Base-by-base conservation (phyloP, 345 rosid genomes). In the Trapa incisa region DNA sequence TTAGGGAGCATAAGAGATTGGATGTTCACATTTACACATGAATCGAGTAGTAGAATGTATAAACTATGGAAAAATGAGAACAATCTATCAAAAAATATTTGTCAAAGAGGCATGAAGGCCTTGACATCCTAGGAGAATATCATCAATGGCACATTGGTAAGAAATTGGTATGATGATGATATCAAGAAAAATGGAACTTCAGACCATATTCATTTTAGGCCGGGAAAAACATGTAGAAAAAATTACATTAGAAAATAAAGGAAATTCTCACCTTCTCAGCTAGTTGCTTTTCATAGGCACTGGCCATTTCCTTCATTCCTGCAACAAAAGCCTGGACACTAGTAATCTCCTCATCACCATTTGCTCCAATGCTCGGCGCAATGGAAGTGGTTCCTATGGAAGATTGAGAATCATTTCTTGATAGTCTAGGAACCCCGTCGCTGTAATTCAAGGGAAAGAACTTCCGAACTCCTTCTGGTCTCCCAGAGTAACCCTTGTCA, bases 291-390 rank as follows among this genome's bases (percentile, higher is more conserved):
- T 76, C 79, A 61, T 80, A 82, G 77, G 77, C 83, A 72, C 76
- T 79, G 57, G 90, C 87, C 92, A 86, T 87, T 73, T 84, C 85
- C 84, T 91, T 85, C 73, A 94, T 67, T 65, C 96, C 99, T 35
- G 86, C 83, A 53, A 91, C 95, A 65, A 94, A 91, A 72, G 83
- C 82, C 33, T 82, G 83, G 67, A 94, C 75, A 75, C 84, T 87
- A 60, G 97, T 82, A 70, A 91, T 84, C 66, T 86, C 91, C 66
- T 85, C 95, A 47, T 78, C 88, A 35, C 81, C 78, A 47, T 84
- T 75, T 70, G 84, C 77, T 70, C 83, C 79, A 66, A 87, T 65
- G 60, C 89, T 80, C 65, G 71, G 71, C 15, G 75, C 87, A 58
- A 83, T 70, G 64, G 83, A 87, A 70, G 79, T 89, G 76, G 93